Percentiles rank a stretch among this genome's conserved stretches.
Conservation (phyloP, 2,329 filamentous ascomycete genomes). For the Fusarium sp. region DNA sequence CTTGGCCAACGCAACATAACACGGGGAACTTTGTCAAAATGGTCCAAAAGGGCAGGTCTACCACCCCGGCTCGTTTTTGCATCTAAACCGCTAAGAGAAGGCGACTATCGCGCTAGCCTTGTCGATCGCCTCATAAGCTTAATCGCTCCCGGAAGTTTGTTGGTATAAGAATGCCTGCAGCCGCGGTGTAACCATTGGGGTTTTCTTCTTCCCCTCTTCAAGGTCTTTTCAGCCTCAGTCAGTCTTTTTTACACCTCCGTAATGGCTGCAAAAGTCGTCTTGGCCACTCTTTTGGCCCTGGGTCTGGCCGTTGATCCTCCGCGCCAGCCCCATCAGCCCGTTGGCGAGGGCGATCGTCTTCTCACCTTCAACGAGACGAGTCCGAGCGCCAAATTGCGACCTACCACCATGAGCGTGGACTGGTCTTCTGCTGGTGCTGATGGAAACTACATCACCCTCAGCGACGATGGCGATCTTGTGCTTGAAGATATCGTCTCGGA, state of each 20-base stretch:
- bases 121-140: slow-evolving; percentile 36
- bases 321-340: slow-evolving; percentile 67
- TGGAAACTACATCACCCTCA: slow-evolving; percentile 70
- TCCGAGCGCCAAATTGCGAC: slow-evolving; percentile 59
- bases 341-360: slow-evolving; percentile 67
- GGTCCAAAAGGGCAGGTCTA: slow-evolving; percentile 37
- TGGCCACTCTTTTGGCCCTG: slow-evolving; percentile 40
- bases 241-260: not conserved
- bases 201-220: not conserved
- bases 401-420: slow-evolving; percentile 62
- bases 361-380: slow-evolving; percentile 73
- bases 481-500: slow-evolving; percentile 73
- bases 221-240: slow-evolving; percentile 5
- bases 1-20: slow-evolving; percentile 41
- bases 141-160: slow-evolving; percentile 14
- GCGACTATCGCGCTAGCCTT: slow-evolving; percentile 12
- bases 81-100: slow-evolving; percentile 41
- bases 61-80: slow-evolving; percentile 3
- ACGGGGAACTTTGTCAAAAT: slow-evolving; percentile 36
- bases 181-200: not conserved
- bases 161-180: not conserved
- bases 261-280: slow-evolving; percentile 24
- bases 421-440: slow-evolving; percentile 72
- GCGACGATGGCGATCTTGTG: slow-evolving; percentile 65
- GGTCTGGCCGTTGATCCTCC: slow-evolving; percentile 61